Evolutionary conservation across 208 protist species (phyloP).

Genomic region (Trichomonas tenax): DNA sequence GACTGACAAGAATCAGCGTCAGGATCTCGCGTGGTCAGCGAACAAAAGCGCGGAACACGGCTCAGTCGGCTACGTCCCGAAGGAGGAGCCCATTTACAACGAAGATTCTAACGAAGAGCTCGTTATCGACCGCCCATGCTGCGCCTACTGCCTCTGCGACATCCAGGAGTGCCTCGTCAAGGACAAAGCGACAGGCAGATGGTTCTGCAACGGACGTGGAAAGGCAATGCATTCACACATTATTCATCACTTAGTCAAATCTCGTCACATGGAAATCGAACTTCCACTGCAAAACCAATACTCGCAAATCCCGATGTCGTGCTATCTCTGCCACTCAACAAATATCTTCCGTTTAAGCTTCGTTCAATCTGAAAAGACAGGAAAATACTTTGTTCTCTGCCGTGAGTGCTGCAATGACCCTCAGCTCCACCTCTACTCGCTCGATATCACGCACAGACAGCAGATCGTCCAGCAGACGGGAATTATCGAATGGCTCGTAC

Average conservation of each 20-base stretch:
- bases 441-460: conserved; percentile 65
- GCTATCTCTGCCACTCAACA: conserved; percentile 16
- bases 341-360: conserved; percentile 24
- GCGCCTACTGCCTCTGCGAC: conserved; percentile 25
- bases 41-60: not conserved
- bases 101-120: not conserved
- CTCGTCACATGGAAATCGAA: not conserved
- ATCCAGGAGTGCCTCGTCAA: conserved; percentile 56
- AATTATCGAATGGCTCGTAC: conserved; percentile 72
- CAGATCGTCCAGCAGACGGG: conserved; percentile 66
- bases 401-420: not conserved
- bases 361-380: not conserved
- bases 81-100: not conserved
- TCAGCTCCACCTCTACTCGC: conserved; percentile 37
- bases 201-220: conserved; percentile 67
- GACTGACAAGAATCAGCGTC: not conserved
- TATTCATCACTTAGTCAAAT: conserved; percentile 29
- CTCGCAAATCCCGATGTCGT: not conserved
- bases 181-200: conserved; percentile 59
- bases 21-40: not conserved
- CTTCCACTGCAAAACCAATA: not conserved
- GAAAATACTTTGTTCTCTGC: not conserved
- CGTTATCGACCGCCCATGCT: not conserved
- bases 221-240: conserved; percentile 32
- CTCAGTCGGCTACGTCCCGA: not conserved